Percentiles rank a stretch among this genome's conserved stretches.
Evolutionary conservation across 2,329 filamentous ascomycete species (phyloP).

Genomic region (Pseudocercospora fuligena): DNA sequence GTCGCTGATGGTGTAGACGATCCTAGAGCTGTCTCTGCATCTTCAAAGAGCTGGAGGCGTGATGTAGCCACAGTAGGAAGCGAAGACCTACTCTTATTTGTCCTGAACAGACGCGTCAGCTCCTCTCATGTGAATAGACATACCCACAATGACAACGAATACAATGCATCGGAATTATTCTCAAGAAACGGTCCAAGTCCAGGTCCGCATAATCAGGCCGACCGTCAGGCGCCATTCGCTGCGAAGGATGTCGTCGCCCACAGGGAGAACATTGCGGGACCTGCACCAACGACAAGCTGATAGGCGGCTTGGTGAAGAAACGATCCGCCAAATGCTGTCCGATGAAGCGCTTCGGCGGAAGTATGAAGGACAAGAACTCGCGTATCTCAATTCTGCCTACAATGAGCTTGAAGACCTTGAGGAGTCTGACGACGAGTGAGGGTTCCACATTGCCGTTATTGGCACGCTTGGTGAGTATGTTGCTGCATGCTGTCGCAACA

Average conservation of each 20-base stretch:
- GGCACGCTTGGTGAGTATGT: neutral
- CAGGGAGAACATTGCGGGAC: constrained; percentile 2
- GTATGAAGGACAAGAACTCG: constrained; percentile 9
- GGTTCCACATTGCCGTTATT: neutral
- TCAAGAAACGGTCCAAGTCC: neutral
- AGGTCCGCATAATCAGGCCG: neutral
- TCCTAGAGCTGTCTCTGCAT: neutral
- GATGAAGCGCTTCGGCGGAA: constrained; percentile 16
- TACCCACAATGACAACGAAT: neutral
- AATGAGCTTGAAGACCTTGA: constrained; percentile 16
- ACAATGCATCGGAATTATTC: neutral
- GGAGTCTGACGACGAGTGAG: constrained; percentile 14
- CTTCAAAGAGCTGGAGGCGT: neutral
- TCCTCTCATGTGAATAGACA: neutral
- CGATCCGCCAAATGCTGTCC: neutral
- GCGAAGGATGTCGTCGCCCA: neutral
- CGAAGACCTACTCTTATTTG: neutral
- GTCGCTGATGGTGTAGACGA: constrained; percentile 2
- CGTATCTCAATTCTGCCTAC: constrained; percentile 13
- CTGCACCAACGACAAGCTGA: neutral
- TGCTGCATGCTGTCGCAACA: neutral
- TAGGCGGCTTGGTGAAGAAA: neutral
- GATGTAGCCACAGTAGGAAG: neutral
- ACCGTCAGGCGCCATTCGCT: neutral
- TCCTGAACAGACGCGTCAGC: constrained; percentile 1